phyloP scores from a whole-genome alignment of 2,329 filamentous ascomycete genomes.

The Alternaria longipes region DNA sequence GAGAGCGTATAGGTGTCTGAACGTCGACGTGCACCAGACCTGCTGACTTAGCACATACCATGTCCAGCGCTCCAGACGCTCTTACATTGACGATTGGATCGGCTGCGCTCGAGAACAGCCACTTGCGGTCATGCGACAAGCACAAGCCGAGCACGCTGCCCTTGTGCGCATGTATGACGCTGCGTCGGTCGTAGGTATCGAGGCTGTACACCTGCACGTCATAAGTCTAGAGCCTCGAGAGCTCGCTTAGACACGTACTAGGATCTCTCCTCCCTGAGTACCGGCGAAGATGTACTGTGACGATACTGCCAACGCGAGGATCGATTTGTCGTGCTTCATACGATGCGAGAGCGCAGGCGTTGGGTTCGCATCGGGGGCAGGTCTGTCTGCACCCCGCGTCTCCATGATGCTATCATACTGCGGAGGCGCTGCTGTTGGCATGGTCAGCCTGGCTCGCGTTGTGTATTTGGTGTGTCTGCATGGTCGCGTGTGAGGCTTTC shows the following conservation, averaged over 20 bases:
- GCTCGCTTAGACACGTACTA: slow-evolving; percentile 59
- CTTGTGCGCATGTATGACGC: slow-evolving; percentile 85
- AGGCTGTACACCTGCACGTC: slow-evolving; percentile 76
- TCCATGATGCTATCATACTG: slow-evolving; percentile 37
- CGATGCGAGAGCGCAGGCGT: slow-evolving; percentile 75
- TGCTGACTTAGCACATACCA: slow-evolving; percentile 36
- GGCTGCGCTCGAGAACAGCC: slow-evolving; percentile 91
- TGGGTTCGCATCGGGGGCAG: slow-evolving; percentile 12
- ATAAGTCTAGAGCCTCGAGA: slow-evolving; percentile 25
- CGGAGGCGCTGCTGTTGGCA: slow-evolving; percentile 36
- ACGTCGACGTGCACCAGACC: slow-evolving; percentile 82
- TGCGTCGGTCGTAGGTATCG: slow-evolving; percentile 82
- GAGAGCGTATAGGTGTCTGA: slow-evolving; percentile 83
- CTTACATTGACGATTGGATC: slow-evolving; percentile 87
- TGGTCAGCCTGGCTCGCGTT: slow-evolving; percentile 36
- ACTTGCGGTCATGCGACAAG: slow-evolving; percentile 75
- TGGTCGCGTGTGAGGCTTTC: slow-evolving; percentile 34
- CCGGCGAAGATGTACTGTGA: slow-evolving; percentile 87
- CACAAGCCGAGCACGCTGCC: slow-evolving; percentile 88
- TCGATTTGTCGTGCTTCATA: slow-evolving; percentile 78
- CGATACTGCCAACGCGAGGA: slow-evolving; percentile 84
- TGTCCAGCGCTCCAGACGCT: slow-evolving; percentile 6
- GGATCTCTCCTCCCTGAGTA: slow-evolving; percentile 91
- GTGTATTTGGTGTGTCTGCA: slow-evolving; percentile 22
- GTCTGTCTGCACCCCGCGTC: slow-evolving; percentile 23